These are phyloP conservation scores for Arthrobotrys sphaeroides DNA, from an alignment of 2,329 filamentous ascomycete species.

Conservation along the genomic window DNA sequence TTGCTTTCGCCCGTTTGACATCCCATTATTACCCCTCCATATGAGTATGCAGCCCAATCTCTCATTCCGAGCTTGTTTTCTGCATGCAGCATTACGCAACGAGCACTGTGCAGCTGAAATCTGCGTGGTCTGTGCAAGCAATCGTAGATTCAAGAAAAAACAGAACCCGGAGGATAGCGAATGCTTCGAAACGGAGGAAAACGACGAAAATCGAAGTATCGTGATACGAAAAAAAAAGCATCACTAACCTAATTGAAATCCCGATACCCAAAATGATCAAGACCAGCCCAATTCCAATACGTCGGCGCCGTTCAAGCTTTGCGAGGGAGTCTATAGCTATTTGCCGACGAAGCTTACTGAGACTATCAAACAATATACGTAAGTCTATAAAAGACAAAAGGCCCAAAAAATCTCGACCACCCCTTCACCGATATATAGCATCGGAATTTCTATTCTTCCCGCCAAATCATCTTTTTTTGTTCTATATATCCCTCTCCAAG, in stretches of 20 bases:
- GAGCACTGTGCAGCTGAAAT: slow-evolving; percentile 5
- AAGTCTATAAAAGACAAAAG: not conserved
- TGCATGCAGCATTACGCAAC: slow-evolving; percentile 54
- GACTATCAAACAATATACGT: too few relatives aligned
- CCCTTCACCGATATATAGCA: slow-evolving; percentile 9
- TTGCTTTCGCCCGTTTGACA: not conserved
- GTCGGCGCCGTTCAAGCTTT: too few relatives aligned
- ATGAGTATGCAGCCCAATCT: slow-evolving; percentile 16
- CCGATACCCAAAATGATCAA: too few relatives aligned
- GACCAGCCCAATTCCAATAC: too few relatives aligned
- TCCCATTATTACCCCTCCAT: slow-evolving; percentile 20
- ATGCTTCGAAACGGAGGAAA: too few relatives aligned
- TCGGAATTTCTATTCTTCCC: slow-evolving; percentile 44
- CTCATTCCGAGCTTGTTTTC: slow-evolving; percentile 29
- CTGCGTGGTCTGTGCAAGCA: not conserved
- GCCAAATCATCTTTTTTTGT: not conserved
- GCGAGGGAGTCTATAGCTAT: too few relatives aligned
- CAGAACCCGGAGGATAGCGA: not conserved
- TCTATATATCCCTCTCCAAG: slow-evolving; percentile 45
- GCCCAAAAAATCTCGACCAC: not conserved
- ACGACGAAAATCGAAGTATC: too few relatives aligned
- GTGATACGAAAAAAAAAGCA: too few relatives aligned
- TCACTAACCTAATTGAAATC: too few relatives aligned
- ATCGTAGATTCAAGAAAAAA: not conserved
- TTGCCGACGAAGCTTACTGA: too few relatives aligned